Conservation (phyloP, 2,329 filamentous ascomycete species). For the Epichloe elymi region DNA sequence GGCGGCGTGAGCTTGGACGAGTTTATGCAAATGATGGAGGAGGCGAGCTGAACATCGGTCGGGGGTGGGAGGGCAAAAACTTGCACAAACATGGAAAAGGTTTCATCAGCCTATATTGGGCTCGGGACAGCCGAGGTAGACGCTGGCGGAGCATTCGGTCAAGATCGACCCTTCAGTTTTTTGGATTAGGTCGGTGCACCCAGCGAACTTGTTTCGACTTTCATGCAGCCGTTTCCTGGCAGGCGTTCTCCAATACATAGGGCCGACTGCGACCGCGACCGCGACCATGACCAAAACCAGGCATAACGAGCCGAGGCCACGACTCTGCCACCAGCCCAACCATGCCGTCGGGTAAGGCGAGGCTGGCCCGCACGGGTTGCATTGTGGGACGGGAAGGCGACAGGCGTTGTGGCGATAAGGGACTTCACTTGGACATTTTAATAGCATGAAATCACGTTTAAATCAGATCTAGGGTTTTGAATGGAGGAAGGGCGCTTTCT, state of each 20-base stretch:
- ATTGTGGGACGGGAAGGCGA: neutral
- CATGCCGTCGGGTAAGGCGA: neutral
- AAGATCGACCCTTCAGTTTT: neutral
- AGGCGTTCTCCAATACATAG: neutral
- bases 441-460: constrained; percentile 7
- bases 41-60: constrained; percentile 19
- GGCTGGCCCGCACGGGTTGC: neutral
- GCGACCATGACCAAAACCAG: neutral
- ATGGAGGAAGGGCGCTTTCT: constrained; percentile 20
- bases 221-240: neutral
- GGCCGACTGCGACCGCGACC: neutral
- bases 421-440: constrained; percentile 5
- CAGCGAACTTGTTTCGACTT: neutral
- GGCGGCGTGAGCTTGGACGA: constrained; percentile 61
- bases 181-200: neutral
- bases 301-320: neutral
- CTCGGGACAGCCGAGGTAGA: neutral
- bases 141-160: neutral
- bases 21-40: constrained; percentile 50
- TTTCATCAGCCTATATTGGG: neutral
- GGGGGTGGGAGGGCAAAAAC: neutral
- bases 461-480: constrained; percentile 22
- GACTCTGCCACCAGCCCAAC: neutral
- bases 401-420: neutral
- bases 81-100: neutral